Base-by-base conservation (phyloP, 2,329 filamentous ascomycete species). In the Paecilomyces formosus region DNA sequence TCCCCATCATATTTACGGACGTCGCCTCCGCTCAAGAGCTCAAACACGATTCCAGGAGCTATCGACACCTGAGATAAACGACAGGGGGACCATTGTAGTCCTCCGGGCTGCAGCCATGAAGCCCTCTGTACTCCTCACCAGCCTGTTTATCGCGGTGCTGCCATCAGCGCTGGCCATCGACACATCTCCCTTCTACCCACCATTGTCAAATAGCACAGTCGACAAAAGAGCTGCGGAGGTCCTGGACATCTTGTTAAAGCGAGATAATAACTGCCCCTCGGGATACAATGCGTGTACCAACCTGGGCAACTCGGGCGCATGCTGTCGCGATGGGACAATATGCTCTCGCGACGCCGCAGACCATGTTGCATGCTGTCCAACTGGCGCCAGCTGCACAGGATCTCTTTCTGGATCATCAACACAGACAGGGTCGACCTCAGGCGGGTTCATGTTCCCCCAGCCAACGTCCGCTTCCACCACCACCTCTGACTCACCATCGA, bases 351-450 rank as follows among this genome's bases (percentile, higher is more conserved):
- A 87, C 70, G 71, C 72, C 49, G 81, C 78, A 39, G 78, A 83
- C 57, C 77, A 85, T 61, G 80, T 86, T 57, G 85, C 84, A 24
- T 87, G 85, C 75, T 87, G 85, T 71, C 83, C 83, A 0, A 76
- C 72, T 26, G 79, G 81, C 55, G 80, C 81, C 13, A 79, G 74
- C 28, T 87, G 85, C 66, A 86, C 84, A 0, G 85, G 85, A 1
- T 79, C 75, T 8, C 76, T 86, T 9, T 70, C 75, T 9, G 39
- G 39, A 0, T 70, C 65, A 1, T 60, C 67, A 3, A 64, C 67
- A n/a, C 61, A 59, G 15, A 59, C 62, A 55, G 63, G 54, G 1
- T 61, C 66, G 24, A 65, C 66, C 45, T 60, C 66, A 31, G 66
- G 63, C 58, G 70, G 66, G 55, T 76, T 75, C 61, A 66, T 68